These are phyloP conservation scores for Eimeria nieschulzi DNA, from an alignment of 169 alveolate genomes.

Conservation along the genomic window DNA sequence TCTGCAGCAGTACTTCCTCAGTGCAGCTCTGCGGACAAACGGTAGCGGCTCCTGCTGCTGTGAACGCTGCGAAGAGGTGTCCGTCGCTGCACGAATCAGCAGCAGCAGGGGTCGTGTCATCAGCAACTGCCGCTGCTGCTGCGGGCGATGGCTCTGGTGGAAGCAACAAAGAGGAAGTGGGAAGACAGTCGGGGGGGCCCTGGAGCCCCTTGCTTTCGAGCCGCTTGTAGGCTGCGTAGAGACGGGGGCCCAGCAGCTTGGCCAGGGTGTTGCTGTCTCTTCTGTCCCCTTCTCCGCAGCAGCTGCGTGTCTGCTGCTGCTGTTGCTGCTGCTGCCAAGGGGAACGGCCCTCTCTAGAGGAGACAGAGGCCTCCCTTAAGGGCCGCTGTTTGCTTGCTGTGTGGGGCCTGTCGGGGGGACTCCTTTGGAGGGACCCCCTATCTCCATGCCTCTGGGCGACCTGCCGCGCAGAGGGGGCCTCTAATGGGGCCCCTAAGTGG, in stretches of 20 bases:
- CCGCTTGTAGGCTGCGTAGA: slow-evolving; percentile 12
- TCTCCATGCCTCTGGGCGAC: not conserved
- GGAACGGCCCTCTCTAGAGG: not conserved
- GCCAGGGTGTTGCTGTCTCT: not conserved
- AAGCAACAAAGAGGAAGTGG: not conserved
- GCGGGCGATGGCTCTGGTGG: not conserved
- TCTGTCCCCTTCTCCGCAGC: not conserved
- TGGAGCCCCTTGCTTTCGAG: slow-evolving; percentile 17
- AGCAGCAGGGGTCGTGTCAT: not conserved
- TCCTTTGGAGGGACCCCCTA: not conserved
- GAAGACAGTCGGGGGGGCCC: not conserved
- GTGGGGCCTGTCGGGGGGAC: not conserved
- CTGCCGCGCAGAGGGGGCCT: not conserved
- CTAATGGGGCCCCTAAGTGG: not conserved
- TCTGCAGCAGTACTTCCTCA: not conserved
- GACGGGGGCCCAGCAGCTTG: slow-evolving; percentile 31
- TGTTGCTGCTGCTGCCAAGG: slow-evolving; percentile 45
- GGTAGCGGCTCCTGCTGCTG: slow-evolving; percentile 20
- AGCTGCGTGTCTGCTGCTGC: slow-evolving; percentile 13
- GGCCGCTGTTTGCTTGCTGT: too few relatives aligned
- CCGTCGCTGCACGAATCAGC: not conserved
- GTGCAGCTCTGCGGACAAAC: not conserved
- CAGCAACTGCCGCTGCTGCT: slow-evolving; percentile 19
- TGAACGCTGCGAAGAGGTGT: not conserved
- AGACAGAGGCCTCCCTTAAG: not conserved